Evolutionary conservation across 768 basidiomycete genomes (phyloP).

Genomic region (Megacollybia marginata): DNA sequence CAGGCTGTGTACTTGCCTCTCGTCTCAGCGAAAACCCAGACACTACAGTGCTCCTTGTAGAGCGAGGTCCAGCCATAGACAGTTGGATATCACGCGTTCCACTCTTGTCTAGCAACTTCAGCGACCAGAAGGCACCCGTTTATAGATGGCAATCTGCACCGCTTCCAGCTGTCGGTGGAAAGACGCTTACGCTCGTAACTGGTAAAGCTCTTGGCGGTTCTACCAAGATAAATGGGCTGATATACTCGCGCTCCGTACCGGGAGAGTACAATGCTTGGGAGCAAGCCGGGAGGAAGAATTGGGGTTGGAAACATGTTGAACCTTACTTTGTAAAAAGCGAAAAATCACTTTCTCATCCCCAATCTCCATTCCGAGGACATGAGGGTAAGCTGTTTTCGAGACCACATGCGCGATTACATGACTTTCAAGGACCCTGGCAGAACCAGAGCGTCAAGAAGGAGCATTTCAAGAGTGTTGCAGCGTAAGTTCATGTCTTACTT

Average conservation of each 20-base stretch:
- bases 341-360: too few species aligned
- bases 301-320: conserved; percentile 20
- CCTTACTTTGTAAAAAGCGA: conserved; percentile 20
- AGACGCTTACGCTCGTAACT: conserved; percentile 10
- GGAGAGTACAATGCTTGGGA: conserved; percentile 24
- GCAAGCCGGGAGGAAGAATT: conserved; percentile 15
- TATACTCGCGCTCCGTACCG: conserved; percentile 19
- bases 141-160: conserved; percentile 12
- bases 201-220: conserved; percentile 23
- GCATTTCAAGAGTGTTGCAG: conserved; percentile 4
- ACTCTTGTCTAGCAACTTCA: conserved; percentile 21
- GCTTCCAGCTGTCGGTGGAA: conserved; percentile 3
- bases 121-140: conserved; percentile 10
- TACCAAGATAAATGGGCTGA: conserved; percentile 19
- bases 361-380: too few species aligned
- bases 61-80: conserved; percentile 22
- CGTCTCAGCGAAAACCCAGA: conserved; percentile 26
- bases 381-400: too few species aligned
- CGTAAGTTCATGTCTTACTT: too few species aligned
- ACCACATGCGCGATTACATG: too few species aligned
- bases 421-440: conserved; percentile 11
- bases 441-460: conserved; percentile 4
- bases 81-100: conserved; percentile 25
- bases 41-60: conserved; percentile 24
- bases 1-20: conserved; percentile 30